Evolutionary conservation across 768 basidiomycete genomes (phyloP), one percentile per base, ranked within the genome.

Genomic region (Naematelia encephala): DNA sequence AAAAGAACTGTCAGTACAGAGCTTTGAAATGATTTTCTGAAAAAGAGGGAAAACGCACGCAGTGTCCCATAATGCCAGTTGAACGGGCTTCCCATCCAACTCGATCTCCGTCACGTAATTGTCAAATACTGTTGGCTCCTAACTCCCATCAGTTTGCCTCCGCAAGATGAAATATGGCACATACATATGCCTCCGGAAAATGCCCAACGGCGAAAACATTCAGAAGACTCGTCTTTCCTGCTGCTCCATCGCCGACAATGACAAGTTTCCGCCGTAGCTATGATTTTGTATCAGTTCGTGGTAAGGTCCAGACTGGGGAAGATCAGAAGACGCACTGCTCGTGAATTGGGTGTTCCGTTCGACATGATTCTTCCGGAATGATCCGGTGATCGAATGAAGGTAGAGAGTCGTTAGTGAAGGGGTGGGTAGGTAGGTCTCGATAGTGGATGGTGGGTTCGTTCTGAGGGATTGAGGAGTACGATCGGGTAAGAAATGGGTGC

Each of bases 21-120:
- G n/a, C n/a, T n/a, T n/a, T n/a, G n/a, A n/a, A n/a, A 61, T 59
- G 46, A 64, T 12, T 21, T 22, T 16, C 3, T n/a, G n/a, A n/a
- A n/a, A n/a, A n/a, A n/a, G n/a, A n/a, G n/a, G n/a, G n/a, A n/a
- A n/a, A 11, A 86, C 90, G 78, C 77, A 96, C 93, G 96, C 96
- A 55, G 96, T 98, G 83, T 99, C 96, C 96, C 96, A 98, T 45
- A 98, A 80, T 43, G 96, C 94, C 59, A 98, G 79, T 77, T 98
- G 93, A 16, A 99, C 91, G 34, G 93, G 90, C 78, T 98, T 98
- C 66, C 92, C 92, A 78, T 99, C 96, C 54, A 99, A 82, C 67
- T 91, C 83, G 72, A 99, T 97, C 82, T 99, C 96, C 48, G 96
- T 94, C 23, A 98, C 94, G 79, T 94, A 97, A 75, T 98, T 99